Base-by-base conservation (phyloP, 2,329 filamentous ascomycete genomes). In the Calonectria henricotiae region DNA sequence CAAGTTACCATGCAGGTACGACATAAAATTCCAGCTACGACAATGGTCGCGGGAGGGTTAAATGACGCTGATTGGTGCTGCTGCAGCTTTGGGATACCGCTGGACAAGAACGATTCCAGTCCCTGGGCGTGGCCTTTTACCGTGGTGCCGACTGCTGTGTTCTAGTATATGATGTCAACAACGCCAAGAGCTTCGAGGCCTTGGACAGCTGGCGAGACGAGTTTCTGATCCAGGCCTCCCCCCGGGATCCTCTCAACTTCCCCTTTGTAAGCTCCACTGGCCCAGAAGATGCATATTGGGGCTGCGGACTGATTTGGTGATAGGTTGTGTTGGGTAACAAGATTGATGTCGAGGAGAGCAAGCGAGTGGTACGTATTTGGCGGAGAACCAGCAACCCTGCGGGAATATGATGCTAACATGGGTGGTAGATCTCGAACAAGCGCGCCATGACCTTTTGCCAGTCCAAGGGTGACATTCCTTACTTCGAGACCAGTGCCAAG, bases 401-500 rank as follows among this genome's bases (percentile, higher is more conserved):
- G 39, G 23, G 51, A 67, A 71, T 67, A 73, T 70, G 25, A 41
- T 63, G 11, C 37, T 58, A 30, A 58, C 51, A 39, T 58, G 51
- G 51, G 51, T 37, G 4, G n/a, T 23, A 94, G 92, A 97, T 99
- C 78, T 97, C 94, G 35, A 95, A 93, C 79, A 98, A 98, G 89
- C 90, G 96, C 73, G 96, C 96, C 70, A 95, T 96, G 90, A 95
- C 96, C 15, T 99, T 98, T 83, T 99, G 96, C 84, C 95, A 98
- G 83, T 97, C 94, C 68, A 98, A 98, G 85, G 96, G 96, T 58
- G 94, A 94, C 70, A 98, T 99, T 75, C 96, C 96, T 20, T 99
- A 99, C 85, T 99, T 99, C 80, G 96, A 99, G 90, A 99, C 96
- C 20, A 98, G 95, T 84, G 96, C 96, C 71, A 99, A 99, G 87